Percentiles rank a stretch among this genome's conserved stretches.
Conservation (phyloP, 169 alveolate species). For the Plasmodium cynomolgi region DNA sequence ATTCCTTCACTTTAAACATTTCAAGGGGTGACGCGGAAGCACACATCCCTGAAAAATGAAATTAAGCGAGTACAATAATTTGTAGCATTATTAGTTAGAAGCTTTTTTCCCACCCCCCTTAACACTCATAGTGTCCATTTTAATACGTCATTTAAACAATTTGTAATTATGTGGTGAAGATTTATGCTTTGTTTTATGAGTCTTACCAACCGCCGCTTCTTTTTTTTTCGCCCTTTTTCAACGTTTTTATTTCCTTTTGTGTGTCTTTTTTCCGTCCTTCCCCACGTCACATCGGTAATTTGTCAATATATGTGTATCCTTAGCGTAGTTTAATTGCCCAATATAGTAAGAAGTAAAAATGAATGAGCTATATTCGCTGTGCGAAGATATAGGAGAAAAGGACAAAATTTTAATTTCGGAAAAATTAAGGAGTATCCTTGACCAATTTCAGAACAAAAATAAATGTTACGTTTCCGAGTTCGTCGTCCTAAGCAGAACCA, state of each 20-base stretch:
- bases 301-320: not conserved
- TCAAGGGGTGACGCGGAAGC: conserved; percentile 8
- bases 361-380: conserved; percentile 63
- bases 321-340: not conserved
- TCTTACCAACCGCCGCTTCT: conserved; percentile 7
- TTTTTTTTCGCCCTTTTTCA: not conserved
- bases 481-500: conserved; percentile 73
- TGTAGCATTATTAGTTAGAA: conserved; percentile 22
- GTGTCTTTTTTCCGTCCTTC: not conserved
- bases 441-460: conserved; percentile 31
- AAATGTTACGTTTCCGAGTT: conserved; percentile 70
- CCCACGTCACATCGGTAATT: not conserved
- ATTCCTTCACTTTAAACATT: conserved; percentile 29
- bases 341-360: conserved; percentile 22
- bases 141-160: conserved; percentile 21
- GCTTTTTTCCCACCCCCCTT: not conserved
- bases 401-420: conserved; percentile 59
- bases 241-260: not conserved
- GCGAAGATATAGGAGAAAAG: conserved; percentile 63
- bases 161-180: conserved; percentile 13
- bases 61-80: conserved; percentile 1
- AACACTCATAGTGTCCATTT: conserved; percentile 29
- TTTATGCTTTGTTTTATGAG: conserved; percentile 4
- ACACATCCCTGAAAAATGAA: not conserved
- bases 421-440: conserved; percentile 56